A percentile compares a stretch with the other conserved stretches of the same genome.
Conservation (phyloP, 768 basidiomycete genomes). For the Neoboletus subvelutipes region DNA sequence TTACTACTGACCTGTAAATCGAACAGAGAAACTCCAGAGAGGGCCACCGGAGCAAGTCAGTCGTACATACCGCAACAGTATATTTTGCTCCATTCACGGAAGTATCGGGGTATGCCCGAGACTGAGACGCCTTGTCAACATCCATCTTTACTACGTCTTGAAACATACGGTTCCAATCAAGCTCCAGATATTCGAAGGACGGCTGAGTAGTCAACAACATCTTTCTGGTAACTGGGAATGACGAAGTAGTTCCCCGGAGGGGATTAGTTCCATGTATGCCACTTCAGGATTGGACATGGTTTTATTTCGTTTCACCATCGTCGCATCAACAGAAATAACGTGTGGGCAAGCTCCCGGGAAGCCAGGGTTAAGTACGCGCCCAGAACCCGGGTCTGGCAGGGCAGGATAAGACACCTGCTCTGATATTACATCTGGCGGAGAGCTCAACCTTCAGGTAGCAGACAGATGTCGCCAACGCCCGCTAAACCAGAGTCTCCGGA, state of each 20-base stretch:
- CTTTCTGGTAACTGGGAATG: too few species aligned
- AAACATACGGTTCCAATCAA: conserved; percentile 7
- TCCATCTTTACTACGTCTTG: not conserved
- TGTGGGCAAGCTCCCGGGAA: conserved; percentile 49
- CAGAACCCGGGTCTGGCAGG: not conserved
- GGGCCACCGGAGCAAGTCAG: not conserved
- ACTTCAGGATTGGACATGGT: conserved; percentile 45
- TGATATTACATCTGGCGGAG: not conserved
- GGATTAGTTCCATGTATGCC: too few species aligned
- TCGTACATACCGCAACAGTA: not conserved
- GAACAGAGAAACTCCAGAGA: not conserved
- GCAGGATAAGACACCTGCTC: not conserved
- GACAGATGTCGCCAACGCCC: not conserved
- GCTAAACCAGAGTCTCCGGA: not conserved
- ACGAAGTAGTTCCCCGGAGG: too few species aligned
- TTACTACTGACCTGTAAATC: not conserved
- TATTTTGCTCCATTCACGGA: not conserved
- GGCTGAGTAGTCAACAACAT: too few species aligned
- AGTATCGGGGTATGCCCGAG: not conserved
- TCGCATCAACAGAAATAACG: conserved; percentile 45
- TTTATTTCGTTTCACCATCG: conserved; percentile 38
- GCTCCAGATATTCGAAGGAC: conserved; percentile 20
- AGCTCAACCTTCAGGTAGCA: not conserved
- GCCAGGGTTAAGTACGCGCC: conserved; percentile 37
- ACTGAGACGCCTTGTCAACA: not conserved